These are phyloP conservation scores for Verticillium zaregamsianum DNA, from an alignment of 2,329 filamentous ascomycete species.

Conservation along the genomic window DNA sequence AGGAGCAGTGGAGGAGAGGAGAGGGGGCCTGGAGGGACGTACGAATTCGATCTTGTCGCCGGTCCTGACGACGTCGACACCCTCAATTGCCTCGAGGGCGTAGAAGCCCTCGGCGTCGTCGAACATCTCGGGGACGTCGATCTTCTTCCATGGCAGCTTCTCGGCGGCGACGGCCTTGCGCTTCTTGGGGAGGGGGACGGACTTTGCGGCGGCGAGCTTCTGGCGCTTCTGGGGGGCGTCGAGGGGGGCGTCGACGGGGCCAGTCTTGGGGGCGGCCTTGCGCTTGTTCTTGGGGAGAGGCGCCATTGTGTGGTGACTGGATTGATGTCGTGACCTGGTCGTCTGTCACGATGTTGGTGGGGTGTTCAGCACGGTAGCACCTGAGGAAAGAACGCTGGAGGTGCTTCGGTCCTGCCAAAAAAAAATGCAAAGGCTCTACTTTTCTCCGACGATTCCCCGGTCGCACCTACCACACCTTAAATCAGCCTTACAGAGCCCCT, in stretches of 20 bases:
- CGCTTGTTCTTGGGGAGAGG: constrained; percentile 11
- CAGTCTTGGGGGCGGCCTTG: constrained; percentile 6
- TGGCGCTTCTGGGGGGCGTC: constrained; percentile 11
- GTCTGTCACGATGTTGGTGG: background rate
- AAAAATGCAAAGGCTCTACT: constrained; percentile 9
- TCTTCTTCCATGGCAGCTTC: constrained; percentile 52
- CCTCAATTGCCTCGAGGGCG: constrained; percentile 86
- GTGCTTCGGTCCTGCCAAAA: background rate
- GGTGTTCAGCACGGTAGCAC: background rate
- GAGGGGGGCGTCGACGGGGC: constrained; percentile 3
- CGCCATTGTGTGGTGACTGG: constrained; percentile 5
- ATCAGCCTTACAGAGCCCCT: constrained; percentile 16
- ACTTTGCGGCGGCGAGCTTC: constrained; percentile 6
- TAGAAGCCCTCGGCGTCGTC: constrained; percentile 93
- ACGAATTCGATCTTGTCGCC: constrained; percentile 57
- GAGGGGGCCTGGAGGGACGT: constrained; percentile 13
- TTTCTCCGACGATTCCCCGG: constrained; percentile 1
- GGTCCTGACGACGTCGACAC: constrained; percentile 76
- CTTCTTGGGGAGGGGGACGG: constrained; percentile 19
- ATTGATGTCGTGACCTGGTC: background rate
- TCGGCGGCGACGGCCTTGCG: constrained; percentile 40
- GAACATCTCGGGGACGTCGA: constrained; percentile 69
- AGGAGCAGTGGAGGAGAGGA: background rate
- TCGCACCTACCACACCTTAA: constrained; percentile 25
- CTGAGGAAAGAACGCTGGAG: background rate